Percentiles rank a stretch among this genome's conserved stretches.
These are phyloP conservation scores for Pseudozyma sp. DNA, from an alignment of 1,284 basidiomycete genomes.

Conservation along the genomic window DNA sequence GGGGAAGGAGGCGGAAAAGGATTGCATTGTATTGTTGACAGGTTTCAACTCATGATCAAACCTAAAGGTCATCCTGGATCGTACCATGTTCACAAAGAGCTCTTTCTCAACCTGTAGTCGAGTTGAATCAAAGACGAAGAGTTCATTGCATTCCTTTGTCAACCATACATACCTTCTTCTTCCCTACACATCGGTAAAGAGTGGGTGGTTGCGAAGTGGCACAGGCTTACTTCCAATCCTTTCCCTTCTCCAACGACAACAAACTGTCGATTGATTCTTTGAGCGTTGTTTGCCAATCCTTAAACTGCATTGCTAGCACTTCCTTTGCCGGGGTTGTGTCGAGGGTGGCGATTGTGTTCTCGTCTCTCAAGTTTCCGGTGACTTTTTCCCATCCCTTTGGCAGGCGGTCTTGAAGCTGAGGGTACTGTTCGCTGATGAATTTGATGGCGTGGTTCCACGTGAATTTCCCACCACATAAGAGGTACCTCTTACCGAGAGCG, in stretches of 20 bases:
- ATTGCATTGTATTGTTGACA: constrained; percentile 16
- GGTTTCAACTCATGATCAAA: constrained; percentile 27
- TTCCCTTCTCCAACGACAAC: constrained; percentile 49
- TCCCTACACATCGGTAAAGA: too few relatives aligned
- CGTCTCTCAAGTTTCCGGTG: constrained; percentile 14
- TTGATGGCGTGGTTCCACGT: constrained; percentile 57
- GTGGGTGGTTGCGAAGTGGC: too few relatives aligned
- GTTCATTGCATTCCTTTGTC: too few relatives aligned
- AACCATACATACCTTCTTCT: too few relatives aligned
- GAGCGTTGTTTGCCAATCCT: constrained; percentile 58
- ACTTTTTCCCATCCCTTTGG: constrained; percentile 61
- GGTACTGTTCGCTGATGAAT: constrained; percentile 46
- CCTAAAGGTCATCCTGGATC: constrained; percentile 11
- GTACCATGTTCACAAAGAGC: constrained; percentile 11
- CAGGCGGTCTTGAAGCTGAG: constrained; percentile 47
- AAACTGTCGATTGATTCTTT: constrained; percentile 56
- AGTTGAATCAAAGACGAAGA: too few relatives aligned
- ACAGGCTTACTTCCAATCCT: constrained; percentile 43
- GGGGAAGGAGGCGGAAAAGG: background rate
- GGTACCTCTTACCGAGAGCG: constrained; percentile 51
- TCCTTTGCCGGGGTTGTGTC: constrained; percentile 52
- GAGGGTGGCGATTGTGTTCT: constrained; percentile 35
- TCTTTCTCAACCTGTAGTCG: background rate
- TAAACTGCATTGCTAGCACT: constrained; percentile 46
- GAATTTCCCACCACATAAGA: constrained; percentile 57